A percentile compares a stretch with the other conserved stretches of the same genome.
phyloP scores from a whole-genome alignment of 345 rosid genomes.

The Sapria himalayana region DNA sequence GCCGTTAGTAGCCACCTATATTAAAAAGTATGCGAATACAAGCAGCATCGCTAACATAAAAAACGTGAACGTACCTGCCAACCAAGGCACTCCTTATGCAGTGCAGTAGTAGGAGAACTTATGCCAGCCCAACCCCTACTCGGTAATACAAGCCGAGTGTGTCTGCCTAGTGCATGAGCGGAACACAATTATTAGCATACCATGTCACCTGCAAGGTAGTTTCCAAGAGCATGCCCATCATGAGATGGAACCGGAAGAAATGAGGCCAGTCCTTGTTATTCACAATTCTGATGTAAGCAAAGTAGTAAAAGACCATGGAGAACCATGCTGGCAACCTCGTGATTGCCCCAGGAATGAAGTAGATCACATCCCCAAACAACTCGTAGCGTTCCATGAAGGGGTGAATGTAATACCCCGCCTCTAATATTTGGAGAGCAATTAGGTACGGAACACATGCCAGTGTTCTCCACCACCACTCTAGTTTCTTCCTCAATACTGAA shows the following conservation, averaged over 20 bases:
- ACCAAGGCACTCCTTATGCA: constrained; percentile 51
- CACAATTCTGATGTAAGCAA: constrained; percentile 35
- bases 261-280: constrained; percentile 58
- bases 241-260: constrained; percentile 63
- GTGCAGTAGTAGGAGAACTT: constrained; percentile 30
- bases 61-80: constrained; percentile 40
- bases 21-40: constrained; percentile 42
- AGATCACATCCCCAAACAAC: constrained; percentile 27
- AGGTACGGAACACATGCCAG: constrained; percentile 53
- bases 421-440: constrained; percentile 59
- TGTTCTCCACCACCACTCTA: constrained; percentile 79
- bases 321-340: constrained; percentile 55
- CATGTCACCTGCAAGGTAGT: constrained; percentile 43
- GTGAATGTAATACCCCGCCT: constrained; percentile 39
- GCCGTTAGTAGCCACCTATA: too few species aligned
- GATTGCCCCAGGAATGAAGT: constrained; percentile 52
- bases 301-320: constrained; percentile 39
- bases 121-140: constrained; percentile 38
- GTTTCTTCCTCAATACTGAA: constrained; percentile 28
- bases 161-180: constrained; percentile 55
- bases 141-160: constrained; percentile 43
- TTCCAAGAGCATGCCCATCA: constrained; percentile 80
- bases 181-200: constrained; percentile 48
- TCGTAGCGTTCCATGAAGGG: constrained; percentile 41
- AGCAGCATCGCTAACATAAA: constrained; percentile 51